Percentiles rank a stretch among this genome's conserved stretches.
These are phyloP conservation scores for Tolypocladium endophyticum DNA, from an alignment of 2,329 filamentous ascomycete genomes.

Conservation along the genomic window DNA sequence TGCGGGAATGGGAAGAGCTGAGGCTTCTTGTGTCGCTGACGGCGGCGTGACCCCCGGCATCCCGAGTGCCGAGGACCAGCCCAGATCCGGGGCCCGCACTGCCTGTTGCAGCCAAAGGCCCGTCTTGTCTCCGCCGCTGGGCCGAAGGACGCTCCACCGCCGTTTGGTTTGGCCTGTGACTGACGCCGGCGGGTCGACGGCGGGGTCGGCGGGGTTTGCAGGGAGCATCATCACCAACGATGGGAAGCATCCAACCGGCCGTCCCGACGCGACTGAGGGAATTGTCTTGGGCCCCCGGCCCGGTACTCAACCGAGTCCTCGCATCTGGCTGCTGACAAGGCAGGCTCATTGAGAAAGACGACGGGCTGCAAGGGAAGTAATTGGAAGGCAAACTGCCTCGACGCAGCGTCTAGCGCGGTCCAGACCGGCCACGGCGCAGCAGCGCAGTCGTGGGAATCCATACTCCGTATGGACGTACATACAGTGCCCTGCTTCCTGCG, in stretches of 20 bases:
- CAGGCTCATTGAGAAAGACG: no score
- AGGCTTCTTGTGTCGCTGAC: not conserved
- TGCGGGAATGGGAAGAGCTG: not conserved
- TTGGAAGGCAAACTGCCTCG: no score
- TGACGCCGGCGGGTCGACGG: not conserved
- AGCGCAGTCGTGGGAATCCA: no score
- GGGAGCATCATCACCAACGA: no score
- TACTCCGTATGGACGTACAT: no score
- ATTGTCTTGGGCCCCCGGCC: no score
- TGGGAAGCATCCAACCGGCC: no score
- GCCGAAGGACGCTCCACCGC: not conserved
- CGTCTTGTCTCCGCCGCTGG: not conserved
- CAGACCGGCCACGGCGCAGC: no score
- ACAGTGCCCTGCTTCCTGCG: not conserved
- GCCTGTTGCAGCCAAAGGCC: not conserved
- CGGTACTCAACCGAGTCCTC: no score
- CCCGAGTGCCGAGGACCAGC: not conserved
- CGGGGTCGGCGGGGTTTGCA: not conserved
- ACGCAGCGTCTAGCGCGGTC: no score
- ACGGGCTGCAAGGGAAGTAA: no score
- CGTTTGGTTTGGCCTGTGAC: not conserved
- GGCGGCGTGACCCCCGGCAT: not conserved
- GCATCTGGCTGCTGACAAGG: no score
- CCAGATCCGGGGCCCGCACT: not conserved
- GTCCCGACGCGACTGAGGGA: not conserved